Percentiles rank a stretch among this genome's conserved stretches.
Conservation (phyloP, 73 alveolate genomes). For the Tetrahymena malaccensis region DNA sequence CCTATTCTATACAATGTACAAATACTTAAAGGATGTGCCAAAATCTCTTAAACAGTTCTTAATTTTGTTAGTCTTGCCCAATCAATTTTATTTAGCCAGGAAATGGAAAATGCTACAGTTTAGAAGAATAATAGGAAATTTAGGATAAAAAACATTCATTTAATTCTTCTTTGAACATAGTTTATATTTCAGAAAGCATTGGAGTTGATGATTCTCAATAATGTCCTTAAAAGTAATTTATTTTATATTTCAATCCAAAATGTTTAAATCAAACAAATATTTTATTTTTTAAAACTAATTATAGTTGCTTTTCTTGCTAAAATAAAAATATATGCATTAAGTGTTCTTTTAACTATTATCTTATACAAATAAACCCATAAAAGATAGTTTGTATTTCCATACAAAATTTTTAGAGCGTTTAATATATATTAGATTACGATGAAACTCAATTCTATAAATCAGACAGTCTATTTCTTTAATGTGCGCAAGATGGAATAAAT, state of each 20-base stretch:
- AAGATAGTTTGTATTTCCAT: neutral
- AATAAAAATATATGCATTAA: neutral
- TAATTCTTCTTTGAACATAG: neutral
- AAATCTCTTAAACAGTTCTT: neutral
- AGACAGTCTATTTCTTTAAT: too few species aligned
- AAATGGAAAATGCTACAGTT: neutral
- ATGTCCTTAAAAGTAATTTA: neutral
- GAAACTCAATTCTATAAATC: neutral
- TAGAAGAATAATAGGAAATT: neutral
- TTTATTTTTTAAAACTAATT: too few species aligned
- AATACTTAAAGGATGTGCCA: neutral
- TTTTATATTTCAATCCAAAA: too few species aligned
- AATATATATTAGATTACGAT: neutral
- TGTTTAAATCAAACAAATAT: too few species aligned
- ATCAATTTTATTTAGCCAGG: neutral
- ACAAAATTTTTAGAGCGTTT: neutral
- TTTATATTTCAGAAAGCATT: neutral
- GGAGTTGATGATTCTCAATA: neutral
- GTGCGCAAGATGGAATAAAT: neutral
- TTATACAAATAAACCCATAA: neutral
- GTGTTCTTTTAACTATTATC: neutral
- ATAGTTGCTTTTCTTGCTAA: neutral
- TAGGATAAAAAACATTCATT: neutral
- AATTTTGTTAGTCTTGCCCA: neutral
- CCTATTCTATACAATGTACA: neutral